These are phyloP conservation scores for Hsuehochloa calcarea DNA, from an alignment of 176 grass and related monocot species.

Conservation along the genomic window DNA sequence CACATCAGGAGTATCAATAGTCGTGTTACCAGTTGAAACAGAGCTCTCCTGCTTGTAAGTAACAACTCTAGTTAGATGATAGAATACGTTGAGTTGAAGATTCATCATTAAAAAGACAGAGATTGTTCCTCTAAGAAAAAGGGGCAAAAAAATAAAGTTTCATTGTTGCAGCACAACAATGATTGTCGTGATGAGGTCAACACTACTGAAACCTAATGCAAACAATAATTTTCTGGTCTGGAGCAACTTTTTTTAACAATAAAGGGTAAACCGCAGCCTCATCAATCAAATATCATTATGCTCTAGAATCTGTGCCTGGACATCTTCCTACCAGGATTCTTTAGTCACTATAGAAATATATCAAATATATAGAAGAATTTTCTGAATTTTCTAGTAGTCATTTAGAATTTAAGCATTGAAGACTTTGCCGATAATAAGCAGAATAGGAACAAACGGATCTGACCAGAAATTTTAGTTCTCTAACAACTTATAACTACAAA, in stretches of 20 bases:
- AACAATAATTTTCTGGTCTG: not conserved
- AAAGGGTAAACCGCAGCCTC: not conserved
- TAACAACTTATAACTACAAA: not conserved
- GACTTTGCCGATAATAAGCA: not conserved
- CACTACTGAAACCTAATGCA: not conserved
- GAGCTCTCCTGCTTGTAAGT: conserved; percentile 47
- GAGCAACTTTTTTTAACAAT: not conserved
- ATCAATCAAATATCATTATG: not conserved
- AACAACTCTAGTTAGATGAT: conserved; percentile 17
- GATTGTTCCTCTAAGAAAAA: not conserved
- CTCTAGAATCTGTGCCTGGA: not conserved
- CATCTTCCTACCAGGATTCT: conserved; percentile 14
- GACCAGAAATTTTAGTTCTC: not conserved
- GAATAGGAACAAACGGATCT: not conserved
- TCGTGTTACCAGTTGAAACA: conserved; percentile 33
- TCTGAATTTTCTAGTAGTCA: not conserved
- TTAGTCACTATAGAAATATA: not conserved
- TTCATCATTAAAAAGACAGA: conserved; percentile 9
- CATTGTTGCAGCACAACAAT: not conserved
- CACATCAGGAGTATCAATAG: conserved; percentile 26
- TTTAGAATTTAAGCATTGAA: not conserved
- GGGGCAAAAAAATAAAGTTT: not conserved
- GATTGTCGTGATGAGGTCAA: not conserved
- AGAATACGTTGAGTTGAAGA: conserved; percentile 1
- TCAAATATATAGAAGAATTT: not conserved